Evolutionary conservation across 164 flowering plant species (phyloP), one percentile per base, ranked within the genome.

Genomic region (Berberis vulgaris): DNA sequence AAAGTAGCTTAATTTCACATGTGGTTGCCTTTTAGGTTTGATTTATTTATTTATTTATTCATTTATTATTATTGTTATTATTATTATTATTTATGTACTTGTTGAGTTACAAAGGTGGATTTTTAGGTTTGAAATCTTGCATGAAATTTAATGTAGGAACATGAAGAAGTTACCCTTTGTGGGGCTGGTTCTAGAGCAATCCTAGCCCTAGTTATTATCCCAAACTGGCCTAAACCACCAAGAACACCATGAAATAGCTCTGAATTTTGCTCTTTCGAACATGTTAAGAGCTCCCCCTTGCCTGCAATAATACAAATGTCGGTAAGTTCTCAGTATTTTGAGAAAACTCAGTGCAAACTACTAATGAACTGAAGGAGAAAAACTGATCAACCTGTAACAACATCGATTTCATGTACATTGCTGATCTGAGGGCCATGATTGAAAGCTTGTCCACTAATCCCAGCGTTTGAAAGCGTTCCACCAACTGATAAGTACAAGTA

Each of bases 371-470:
- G 45, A 41, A 41, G 41, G 61, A 41, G 13, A 7, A 8, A 56
- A 56, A 2, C 9, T 53, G 57, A 41, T 49, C 41, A 5, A 92
- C 98, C 99, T 71, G 99, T 89, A 45, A 95, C 90, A 41, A 95
- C 97, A 62, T 95, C 96, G 7, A 95, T 86, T 66, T 91, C 86
- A 61, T 69, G 47, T 64, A 95, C 96, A 73, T 87, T 95, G 77
- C 82, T 85, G 63, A 91, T 89, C 65, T 95, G 99, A 62, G 99
- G 99, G 6, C 99, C 99, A 65, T 91, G 94, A 65, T 84, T 76
- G 64, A 95, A 95, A n/a, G 99, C 90, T 67, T 95, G 97, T 1
- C 99, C 99, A 52, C 99, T 95, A 54, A 95, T 95, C 44, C 99
- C 99, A 43, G 82, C 97, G 69, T 95, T 91, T 0, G 97, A 95